These are phyloP conservation scores for Leishmania mexicana DNA, from an alignment of 208 protist genomes.

Conservation along the genomic window DNA sequence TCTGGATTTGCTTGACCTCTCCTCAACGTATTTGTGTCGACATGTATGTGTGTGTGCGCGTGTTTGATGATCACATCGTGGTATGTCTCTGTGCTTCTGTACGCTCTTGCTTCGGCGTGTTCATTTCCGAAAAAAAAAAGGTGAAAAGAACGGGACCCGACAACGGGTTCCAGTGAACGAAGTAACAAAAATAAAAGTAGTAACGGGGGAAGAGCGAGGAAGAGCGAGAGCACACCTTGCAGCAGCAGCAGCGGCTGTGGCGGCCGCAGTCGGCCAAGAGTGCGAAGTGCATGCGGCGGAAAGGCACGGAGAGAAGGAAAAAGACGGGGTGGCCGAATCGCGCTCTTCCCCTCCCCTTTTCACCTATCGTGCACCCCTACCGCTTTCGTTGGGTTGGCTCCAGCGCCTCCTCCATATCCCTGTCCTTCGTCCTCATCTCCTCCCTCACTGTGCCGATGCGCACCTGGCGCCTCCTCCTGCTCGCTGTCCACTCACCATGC, in stretches of 20 bases:
- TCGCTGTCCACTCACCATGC: neutral
- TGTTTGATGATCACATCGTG: neutral
- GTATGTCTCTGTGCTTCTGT: neutral
- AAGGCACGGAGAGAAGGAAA: neutral
- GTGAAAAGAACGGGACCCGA: neutral
- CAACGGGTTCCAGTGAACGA: neutral
- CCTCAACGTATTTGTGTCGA: neutral
- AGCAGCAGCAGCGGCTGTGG: neutral
- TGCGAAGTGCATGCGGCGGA: neutral
- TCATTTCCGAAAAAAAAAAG: neutral
- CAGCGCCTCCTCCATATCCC: neutral
- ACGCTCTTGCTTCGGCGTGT: neutral
- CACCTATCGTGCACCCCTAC: neutral
- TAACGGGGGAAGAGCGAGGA: neutral
- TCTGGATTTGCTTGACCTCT: neutral
- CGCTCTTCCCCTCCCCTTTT: neutral
- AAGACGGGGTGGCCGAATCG: neutral
- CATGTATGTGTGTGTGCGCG: conserved; percentile 2
- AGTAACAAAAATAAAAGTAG: neutral
- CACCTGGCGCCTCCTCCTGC: neutral
- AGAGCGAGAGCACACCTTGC: too few relatives aligned
- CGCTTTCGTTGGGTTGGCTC: neutral
- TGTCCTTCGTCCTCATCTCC: neutral
- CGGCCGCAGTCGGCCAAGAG: neutral
- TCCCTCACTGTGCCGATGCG: neutral